Evolutionary conservation across 129 eudicot genomes (phyloP), one percentile per base, ranked within the genome.

Genomic region (Mikania micrantha): DNA sequence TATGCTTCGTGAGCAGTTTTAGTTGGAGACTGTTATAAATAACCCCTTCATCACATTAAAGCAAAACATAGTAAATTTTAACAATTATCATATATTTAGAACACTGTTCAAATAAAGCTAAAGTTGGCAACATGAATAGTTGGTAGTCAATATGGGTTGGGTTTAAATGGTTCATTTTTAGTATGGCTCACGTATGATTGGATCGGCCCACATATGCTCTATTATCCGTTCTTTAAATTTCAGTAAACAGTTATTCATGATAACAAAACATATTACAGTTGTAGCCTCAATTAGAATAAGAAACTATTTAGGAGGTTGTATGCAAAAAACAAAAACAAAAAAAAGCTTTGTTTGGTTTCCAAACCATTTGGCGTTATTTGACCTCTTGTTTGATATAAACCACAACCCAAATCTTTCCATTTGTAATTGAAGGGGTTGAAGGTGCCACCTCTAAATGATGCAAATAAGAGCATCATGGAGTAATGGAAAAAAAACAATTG

Each of bases 1-100:
- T 90, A 76, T 70, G 73, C 58, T 57, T 32, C 29, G 64, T 19
- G 10, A 13, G 38, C 52, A 53, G 16, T 48, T 56, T 25, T 29
- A 10, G 4, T 50, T 50, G n/a, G n/a, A n/a, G n/a, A n/a, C n/a
- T n/a, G n/a, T n/a, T n/a, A n/a, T n/a, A n/a, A n/a, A n/a, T n/a
- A n/a, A n/a, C n/a, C n/a, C n/a, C n/a, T n/a, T n/a, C n/a, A n/a
- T n/a, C n/a, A n/a, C n/a, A n/a, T n/a, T n/a, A n/a, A n/a, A n/a
- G n/a, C n/a, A n/a, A n/a, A n/a, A 19, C 57, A 12, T 24, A 35
- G 36, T 68, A 68, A 53, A 21, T 0, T 68, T 63, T 64, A 53
- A 32, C 31, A 40, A 53, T 22, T 69, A 17, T 21, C 32, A 22
- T 34, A 36, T 49, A 31, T 32, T 36, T 69, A 52, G 35, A 52